Conservation (phyloP, 768 basidiomycete species). For the Kondoa subrosea region DNA sequence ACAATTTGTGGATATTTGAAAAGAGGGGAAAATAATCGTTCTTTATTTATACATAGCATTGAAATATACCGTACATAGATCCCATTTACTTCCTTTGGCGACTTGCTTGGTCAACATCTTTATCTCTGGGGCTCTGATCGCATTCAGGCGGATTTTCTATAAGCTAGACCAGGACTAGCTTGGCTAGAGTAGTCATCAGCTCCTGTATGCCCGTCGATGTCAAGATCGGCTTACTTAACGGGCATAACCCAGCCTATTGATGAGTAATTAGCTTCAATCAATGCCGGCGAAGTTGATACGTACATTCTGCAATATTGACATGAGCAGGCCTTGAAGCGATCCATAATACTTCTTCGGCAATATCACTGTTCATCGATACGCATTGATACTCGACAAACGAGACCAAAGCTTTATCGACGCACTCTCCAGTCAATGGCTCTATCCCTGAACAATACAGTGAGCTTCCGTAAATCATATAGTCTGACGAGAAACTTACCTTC, state of each 20-base stretch:
- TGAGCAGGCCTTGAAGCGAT: slow-evolving; percentile 77
- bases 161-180: not conserved
- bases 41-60: too few relatives aligned
- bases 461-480: too few relatives aligned
- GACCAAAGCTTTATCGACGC: not conserved
- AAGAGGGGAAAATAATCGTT: too few relatives aligned
- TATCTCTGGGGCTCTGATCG: too few relatives aligned
- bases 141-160: too few relatives aligned
- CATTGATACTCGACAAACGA: not conserved
- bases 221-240: slow-evolving; percentile 19
- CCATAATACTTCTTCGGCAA: slow-evolving; percentile 98
- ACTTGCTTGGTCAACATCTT: too few relatives aligned
- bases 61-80: too few relatives aligned
- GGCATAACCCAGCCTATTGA: slow-evolving; percentile 18
- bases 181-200: not conserved
- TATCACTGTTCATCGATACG: slow-evolving; percentile 44
- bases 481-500: too few relatives aligned
- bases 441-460: too few relatives aligned
- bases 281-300: too few relatives aligned
- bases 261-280: too few relatives aligned
- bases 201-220: not conserved
- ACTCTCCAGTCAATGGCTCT: slow-evolving; percentile 21
- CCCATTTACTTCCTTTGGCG: too few relatives aligned
- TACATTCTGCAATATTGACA: slow-evolving; percentile 53
- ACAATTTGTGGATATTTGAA: not conserved